phyloP scores from a whole-genome alignment of 73 alveolate genomes.

The Symbiodinium pilosum region DNA sequence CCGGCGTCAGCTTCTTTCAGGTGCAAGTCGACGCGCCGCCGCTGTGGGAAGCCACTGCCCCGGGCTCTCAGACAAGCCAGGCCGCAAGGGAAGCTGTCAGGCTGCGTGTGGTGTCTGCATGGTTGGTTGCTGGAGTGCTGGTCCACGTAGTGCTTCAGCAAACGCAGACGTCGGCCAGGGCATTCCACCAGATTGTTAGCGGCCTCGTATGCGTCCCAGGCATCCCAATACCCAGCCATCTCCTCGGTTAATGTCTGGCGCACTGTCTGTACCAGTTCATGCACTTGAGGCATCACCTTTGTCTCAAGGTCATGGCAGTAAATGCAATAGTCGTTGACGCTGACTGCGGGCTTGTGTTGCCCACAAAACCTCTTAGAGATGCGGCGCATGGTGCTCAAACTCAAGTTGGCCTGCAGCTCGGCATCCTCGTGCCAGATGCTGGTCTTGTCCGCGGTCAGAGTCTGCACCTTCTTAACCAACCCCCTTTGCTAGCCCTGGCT shows the following conservation, averaged over 20 bases:
- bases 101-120: neutral
- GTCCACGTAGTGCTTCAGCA: neutral
- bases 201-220: neutral
- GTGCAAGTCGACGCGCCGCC: neutral
- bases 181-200: neutral
- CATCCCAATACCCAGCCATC: neutral
- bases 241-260: neutral
- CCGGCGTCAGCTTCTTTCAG: neutral
- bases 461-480: neutral
- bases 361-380: neutral
- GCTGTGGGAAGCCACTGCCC: no score
- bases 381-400: neutral
- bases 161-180: neutral
- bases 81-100: neutral
- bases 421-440: neutral
- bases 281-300: neutral
- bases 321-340: constrained; percentile 41
- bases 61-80: neutral
- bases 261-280: neutral
- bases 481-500: neutral
- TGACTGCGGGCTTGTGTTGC: neutral
- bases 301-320: neutral
- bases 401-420: neutral
- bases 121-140: neutral
- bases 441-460: neutral